phyloP scores from a whole-genome alignment of 306 rosid genomes.

The Quercus mongolica region DNA sequence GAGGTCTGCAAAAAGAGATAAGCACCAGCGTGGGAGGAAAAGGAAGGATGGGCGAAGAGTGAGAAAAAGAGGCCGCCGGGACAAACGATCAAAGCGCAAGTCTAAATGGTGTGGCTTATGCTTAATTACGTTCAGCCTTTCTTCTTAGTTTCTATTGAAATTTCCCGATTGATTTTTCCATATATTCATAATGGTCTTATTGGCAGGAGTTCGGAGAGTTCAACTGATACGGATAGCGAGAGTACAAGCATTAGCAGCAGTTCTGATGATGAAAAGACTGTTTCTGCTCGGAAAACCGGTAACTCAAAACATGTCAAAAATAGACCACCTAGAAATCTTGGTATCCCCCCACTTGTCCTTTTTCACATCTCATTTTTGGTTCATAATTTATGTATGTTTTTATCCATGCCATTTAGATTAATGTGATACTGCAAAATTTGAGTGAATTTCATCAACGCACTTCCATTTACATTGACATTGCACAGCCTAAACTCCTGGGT shows the following conservation, averaged over 20 bases:
- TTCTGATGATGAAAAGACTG: constrained; percentile 52
- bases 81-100: constrained; percentile 53
- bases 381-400: neutral
- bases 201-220: constrained; percentile 60
- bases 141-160: constrained; percentile 1
- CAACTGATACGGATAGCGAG: constrained; percentile 63
- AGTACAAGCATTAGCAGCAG: constrained; percentile 52
- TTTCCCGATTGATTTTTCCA: constrained; percentile 20
- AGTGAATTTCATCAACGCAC: constrained; percentile 6
- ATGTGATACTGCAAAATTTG: neutral
- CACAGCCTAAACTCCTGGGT: constrained; percentile 21
- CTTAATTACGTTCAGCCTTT: constrained; percentile 11
- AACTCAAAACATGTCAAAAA: constrained; percentile 32
- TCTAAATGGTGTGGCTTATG: constrained; percentile 50
- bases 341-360: constrained; percentile 27
- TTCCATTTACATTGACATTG: constrained; percentile 11
- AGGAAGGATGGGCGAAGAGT: constrained; percentile 48
- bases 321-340: constrained; percentile 37
- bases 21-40: constrained; percentile 58
- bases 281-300: constrained; percentile 34
- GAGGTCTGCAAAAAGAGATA: constrained; percentile 48
- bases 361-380: neutral
- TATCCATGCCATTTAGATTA: neutral
- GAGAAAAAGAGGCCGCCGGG: constrained; percentile 50
- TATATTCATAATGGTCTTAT: constrained; percentile 29